These are phyloP conservation scores for Candida tibetensis DNA, from an alignment of 805 yeast species.

Conservation along the genomic window DNA sequence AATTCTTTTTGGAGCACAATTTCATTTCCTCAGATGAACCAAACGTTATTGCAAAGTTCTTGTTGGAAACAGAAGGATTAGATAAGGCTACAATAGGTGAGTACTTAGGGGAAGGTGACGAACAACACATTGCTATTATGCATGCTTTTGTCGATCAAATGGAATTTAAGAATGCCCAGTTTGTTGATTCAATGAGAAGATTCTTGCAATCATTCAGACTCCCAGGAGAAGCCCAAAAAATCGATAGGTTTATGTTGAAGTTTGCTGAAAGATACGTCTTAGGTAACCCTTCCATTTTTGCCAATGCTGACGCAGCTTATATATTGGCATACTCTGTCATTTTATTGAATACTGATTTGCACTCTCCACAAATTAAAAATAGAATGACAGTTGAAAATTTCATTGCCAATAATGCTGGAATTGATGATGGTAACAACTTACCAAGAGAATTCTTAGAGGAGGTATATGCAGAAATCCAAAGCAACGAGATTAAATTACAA, in stretches of 20 bases:
- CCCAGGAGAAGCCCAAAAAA: slow-evolving; percentile 98
- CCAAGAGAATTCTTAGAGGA: slow-evolving; percentile 68
- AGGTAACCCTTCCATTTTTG: slow-evolving; percentile 84
- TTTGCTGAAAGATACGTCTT: slow-evolving; percentile 90
- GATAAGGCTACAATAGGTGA: slow-evolving; percentile 88
- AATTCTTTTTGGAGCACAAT: slow-evolving; percentile 55
- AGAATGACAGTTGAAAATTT: slow-evolving; percentile 90
- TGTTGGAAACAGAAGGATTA: slow-evolving; percentile 67
- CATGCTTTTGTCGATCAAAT: slow-evolving; percentile 88
- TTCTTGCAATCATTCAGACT: slow-evolving; percentile 86
- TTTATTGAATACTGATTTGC: slow-evolving; percentile 91
- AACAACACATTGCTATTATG: slow-evolving; percentile 76
- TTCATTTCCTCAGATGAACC: slow-evolving; percentile 66
- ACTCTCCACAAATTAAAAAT: slow-evolving; percentile 79
- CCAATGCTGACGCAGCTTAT: slow-evolving; percentile 93
- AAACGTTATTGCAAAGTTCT: slow-evolving; percentile 66
- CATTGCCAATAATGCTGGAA: slow-evolving; percentile 81
- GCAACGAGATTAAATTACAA: slow-evolving; percentile 82
- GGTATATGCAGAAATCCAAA: slow-evolving; percentile 74
- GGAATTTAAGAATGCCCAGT: slow-evolving; percentile 66
- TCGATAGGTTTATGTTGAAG: slow-evolving; percentile 93
- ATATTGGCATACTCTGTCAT: slow-evolving; percentile 89
- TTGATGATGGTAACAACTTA: slow-evolving; percentile 85
- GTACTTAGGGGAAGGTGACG: slow-evolving; percentile 85
- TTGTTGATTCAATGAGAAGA: slow-evolving; percentile 81